Evolutionary conservation across 2,329 filamentous ascomycete genomes (phyloP).

Genomic region (Penicillium sp.): DNA sequence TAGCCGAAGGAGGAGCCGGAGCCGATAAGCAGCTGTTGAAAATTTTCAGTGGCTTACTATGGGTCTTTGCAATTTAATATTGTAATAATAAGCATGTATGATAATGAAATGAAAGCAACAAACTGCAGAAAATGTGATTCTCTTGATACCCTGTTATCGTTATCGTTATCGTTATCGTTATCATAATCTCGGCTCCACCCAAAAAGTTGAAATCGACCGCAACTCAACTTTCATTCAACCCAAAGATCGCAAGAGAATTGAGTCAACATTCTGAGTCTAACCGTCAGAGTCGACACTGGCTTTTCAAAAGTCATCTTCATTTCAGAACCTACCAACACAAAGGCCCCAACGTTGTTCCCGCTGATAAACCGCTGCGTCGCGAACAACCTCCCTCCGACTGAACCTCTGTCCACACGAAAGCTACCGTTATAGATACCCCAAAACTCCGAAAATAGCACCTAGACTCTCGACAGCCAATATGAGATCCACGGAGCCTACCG

Average conservation of each 20-base stretch:
- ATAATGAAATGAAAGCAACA: constrained; percentile 6
- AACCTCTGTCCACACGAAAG: too few species aligned
- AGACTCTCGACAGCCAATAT: too few species aligned
- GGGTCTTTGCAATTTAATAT: not conserved
- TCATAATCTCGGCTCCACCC: constrained; percentile 16
- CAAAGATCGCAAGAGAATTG: not conserved
- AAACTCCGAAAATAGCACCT: too few species aligned
- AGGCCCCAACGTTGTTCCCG: too few species aligned
- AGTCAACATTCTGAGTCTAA: not conserved
- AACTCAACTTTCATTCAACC: constrained; percentile 9
- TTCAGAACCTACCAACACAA: too few species aligned
- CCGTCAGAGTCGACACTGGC: not conserved
- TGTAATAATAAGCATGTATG: constrained; percentile 12
- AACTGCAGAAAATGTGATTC: not conserved
- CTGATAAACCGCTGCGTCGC: too few species aligned
- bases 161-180: constrained; percentile 21
- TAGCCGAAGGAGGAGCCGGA: constrained; percentile 19
- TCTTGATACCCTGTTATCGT: not conserved
- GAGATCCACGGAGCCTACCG: constrained; percentile 5
- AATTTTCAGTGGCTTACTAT: not conserved
- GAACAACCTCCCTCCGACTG: too few species aligned
- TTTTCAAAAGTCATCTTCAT: not conserved
- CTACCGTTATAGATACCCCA: too few species aligned
- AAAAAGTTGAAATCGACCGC: constrained; percentile 21
- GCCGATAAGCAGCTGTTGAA: constrained; percentile 14